Evolutionary conservation across 768 basidiomycete genomes (phyloP).

Genomic region (Russula sp.): DNA sequence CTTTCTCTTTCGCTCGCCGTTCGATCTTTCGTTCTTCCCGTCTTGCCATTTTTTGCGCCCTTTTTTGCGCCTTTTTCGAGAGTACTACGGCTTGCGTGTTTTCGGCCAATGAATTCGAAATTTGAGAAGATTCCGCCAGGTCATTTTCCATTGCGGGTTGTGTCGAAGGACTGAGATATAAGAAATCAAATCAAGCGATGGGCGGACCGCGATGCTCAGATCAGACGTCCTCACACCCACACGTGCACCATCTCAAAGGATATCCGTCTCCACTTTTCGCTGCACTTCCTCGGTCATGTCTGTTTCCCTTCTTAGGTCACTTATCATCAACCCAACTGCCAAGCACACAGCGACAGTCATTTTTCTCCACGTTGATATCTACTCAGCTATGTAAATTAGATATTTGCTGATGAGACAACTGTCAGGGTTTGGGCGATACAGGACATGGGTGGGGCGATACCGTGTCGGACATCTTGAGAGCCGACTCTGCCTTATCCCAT

Average conservation of each 20-base stretch:
- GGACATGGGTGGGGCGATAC: constrained; percentile 66
- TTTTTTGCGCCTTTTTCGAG: constrained; percentile 77
- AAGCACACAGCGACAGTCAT: constrained; percentile 84
- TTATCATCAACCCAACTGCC: constrained; percentile 31
- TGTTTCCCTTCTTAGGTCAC: neutral
- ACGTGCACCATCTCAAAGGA: no score
- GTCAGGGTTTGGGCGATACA: constrained; percentile 67
- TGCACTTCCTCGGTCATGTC: constrained; percentile 5
- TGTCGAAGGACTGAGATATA: neutral
- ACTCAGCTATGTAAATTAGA: neutral
- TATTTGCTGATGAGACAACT: constrained; percentile 1
- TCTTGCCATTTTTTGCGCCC: constrained; percentile 62
- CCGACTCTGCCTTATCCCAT: constrained; percentile 50
- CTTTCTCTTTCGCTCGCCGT: constrained; percentile 70
- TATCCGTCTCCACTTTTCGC: neutral
- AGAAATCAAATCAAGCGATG: neutral
- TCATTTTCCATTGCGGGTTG: constrained; percentile 3
- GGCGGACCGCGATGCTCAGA: neutral
- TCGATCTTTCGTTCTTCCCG: constrained; percentile 60
- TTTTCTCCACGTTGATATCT: constrained; percentile 73
- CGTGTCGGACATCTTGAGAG: constrained; percentile 60
- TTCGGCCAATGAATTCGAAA: neutral
- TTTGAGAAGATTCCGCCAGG: neutral
- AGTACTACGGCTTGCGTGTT: constrained; percentile 27
- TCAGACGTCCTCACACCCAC: neutral